Base-by-base conservation (phyloP, 2,329 filamentous ascomycete genomes). In the Neonectria ditissima region DNA sequence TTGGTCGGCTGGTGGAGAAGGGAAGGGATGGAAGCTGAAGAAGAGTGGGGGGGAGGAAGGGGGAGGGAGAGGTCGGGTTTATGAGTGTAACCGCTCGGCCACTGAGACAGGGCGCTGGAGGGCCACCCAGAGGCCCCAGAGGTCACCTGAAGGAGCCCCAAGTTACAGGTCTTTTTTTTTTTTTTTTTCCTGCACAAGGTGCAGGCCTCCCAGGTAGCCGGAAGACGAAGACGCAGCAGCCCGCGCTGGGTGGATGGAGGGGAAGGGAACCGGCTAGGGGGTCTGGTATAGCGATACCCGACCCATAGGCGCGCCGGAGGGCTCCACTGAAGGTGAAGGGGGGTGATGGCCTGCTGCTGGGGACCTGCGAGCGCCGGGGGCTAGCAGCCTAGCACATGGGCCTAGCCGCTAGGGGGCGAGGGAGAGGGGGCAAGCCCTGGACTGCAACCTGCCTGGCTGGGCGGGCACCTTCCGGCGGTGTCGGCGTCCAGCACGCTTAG, bases 1-100 rank as follows among this genome's bases (percentile, higher is more conserved):
- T 57, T 44, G 28, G 28, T 30, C 28, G 32, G n/a, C 24, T 14
- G 47, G 55, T 59, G 55, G 55, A 22, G 55, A 24, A 26, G 45
- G 47, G 28, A 50, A 8, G 22, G 22, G 14, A 11, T 9, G 26
- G 10, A 26, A 47, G 37, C 37, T 41, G 37, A 20, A 11, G 37
- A 41, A 41, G n/a, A 41, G 30, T 37, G 55, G 34, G 26, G 55
- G 13, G 20, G 24, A 41, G n/a, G 20, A 22, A 26, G 55, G 34
- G 26, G 55, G 13, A 14, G 24, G 55, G 32, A 20, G 45, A 50
- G 47, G 26, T 20, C 18, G 28, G 41, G 26, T 34, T 43, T 41
- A 57, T 48, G 55, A 32, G 47, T 50, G 22, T 48, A 48, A 18
- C 28, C 22, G 6, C 20, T 47, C 24, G 24, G 6, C 24, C 45